phyloP scores from a whole-genome alignment of 495 filamentous ascomycete species.

The Glonium stellatum region DNA sequence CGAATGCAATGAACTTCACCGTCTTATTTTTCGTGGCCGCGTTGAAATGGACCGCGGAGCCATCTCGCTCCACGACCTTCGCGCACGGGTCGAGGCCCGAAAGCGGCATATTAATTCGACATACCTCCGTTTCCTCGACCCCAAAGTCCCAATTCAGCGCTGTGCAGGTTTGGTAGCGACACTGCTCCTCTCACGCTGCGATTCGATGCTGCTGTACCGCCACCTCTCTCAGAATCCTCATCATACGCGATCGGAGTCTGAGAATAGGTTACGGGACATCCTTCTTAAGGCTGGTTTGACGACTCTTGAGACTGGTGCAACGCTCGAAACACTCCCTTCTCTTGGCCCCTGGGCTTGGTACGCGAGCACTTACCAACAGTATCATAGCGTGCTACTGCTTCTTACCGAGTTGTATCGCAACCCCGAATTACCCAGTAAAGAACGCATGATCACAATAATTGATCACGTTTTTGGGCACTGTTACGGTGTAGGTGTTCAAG shows the following conservation, averaged over 20 bases:
- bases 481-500: conserved; percentile 25
- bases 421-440: conserved; percentile 21
- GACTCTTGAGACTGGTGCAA: conserved; percentile 27
- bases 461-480: conserved; percentile 31
- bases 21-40: conserved; percentile 26
- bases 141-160: conserved; percentile 23
- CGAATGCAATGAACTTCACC: conserved; percentile 29
- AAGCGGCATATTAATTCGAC: conserved; percentile 24
- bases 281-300: conserved; percentile 23
- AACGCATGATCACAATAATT: conserved; percentile 29
- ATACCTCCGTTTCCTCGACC: conserved; percentile 23
- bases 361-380: conserved; percentile 29
- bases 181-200: conserved; percentile 25
- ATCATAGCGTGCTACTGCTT: conserved; percentile 24
- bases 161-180: conserved; percentile 26
- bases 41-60: conserved; percentile 25
- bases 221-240: conserved; percentile 23
- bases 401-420: conserved; percentile 26
- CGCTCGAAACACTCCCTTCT: conserved; percentile 27
- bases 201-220: conserved; percentile 29
- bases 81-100: conserved; percentile 17
- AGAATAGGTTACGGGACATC: conserved; percentile 23
- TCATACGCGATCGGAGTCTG: conserved; percentile 25
- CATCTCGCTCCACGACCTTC: conserved; percentile 22
- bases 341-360: conserved; percentile 29